These are phyloP conservation scores for Stentor coeruleus DNA, from an alignment of 73 alveolate genomes.

Conservation along the genomic window DNA sequence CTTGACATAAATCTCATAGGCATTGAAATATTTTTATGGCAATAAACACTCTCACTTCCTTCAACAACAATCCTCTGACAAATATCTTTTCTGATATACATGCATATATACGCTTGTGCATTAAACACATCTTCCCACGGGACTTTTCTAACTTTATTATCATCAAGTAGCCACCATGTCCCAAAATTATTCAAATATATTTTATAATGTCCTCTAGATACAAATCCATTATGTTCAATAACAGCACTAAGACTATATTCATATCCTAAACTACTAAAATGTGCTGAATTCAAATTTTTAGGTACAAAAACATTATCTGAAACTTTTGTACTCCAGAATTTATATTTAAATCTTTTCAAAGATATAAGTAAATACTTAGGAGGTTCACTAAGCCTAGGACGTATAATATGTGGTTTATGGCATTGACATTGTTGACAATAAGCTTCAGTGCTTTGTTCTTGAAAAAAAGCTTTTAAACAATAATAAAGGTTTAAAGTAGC, in stretches of 20 bases:
- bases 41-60: too few species aligned
- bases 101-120: not conserved
- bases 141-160: not conserved
- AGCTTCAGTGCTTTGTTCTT: not conserved
- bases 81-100: not conserved
- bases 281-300: not conserved
- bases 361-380: not conserved
- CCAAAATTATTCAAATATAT: not conserved
- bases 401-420: not conserved
- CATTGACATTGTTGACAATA: not conserved
- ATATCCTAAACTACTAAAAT: not conserved
- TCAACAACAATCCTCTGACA: too few species aligned
- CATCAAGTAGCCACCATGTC: not conserved
- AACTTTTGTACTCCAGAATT: not conserved
- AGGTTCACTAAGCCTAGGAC: not conserved
- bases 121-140: not conserved
- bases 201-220: not conserved
- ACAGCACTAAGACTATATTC: not conserved
- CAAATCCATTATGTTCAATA: not conserved
- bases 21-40: too few species aligned
- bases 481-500: not conserved
- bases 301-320: not conserved
- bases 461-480: not conserved
- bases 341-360: not conserved
- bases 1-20: too few species aligned